phyloP scores from a whole-genome alignment of 2,329 filamentous ascomycete genomes.

The Hypoxylon sp. region DNA sequence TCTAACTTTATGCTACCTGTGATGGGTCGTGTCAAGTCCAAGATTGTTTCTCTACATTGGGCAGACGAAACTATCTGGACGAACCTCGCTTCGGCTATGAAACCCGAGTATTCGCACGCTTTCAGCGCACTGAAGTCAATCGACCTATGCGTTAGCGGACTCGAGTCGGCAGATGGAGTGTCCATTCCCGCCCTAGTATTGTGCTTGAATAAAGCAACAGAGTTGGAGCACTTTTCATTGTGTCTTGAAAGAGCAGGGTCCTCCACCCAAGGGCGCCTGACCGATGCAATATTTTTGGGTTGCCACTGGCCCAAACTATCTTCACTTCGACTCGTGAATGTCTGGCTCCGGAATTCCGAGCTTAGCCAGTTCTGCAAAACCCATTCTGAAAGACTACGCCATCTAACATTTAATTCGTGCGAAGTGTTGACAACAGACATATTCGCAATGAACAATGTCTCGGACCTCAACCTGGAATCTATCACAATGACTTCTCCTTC shows the following conservation, averaged over 20 bases:
- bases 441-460: not conserved
- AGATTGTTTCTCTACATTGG: slow-evolving; percentile 6
- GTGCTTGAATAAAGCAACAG: not conserved
- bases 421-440: not conserved
- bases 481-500: not conserved
- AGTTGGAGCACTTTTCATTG: not conserved
- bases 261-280: not conserved
- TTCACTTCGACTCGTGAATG: not conserved
- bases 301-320: not conserved
- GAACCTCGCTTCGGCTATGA: not conserved
- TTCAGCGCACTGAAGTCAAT: slow-evolving; percentile 1
- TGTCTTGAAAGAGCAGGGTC: slow-evolving; percentile 2
- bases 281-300: not conserved
- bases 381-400: not conserved
- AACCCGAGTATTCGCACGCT: not conserved
- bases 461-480: not conserved
- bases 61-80: not conserved
- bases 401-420: not conserved
- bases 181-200: not conserved
- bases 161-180: not conserved
- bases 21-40: not conserved
- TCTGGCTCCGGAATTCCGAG: no score
- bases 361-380: not conserved
- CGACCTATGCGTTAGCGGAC: not conserved
- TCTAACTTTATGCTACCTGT: not conserved